These are phyloP conservation scores for Thielaviopsis euricoi DNA, from an alignment of 2,329 filamentous ascomycete genomes.

Conservation along the genomic window DNA sequence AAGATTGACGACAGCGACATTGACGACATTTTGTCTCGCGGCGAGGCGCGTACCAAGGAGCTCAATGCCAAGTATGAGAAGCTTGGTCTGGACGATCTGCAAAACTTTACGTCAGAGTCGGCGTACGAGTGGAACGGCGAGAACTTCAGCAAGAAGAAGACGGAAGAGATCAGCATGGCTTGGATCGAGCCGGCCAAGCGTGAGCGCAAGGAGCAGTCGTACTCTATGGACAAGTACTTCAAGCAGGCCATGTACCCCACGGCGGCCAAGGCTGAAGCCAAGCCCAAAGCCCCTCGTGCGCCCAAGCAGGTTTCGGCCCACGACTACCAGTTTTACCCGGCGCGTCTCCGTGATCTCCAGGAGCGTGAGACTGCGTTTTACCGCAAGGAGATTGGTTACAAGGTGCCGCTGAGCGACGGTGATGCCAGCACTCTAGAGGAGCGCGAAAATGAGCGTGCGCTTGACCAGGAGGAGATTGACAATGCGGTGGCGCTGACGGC, in stretches of 20 bases:
- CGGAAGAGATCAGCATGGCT: slow-evolving; percentile 65
- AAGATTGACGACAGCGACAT: slow-evolving; percentile 78
- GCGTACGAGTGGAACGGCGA: slow-evolving; percentile 99
- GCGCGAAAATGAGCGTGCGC: slow-evolving; percentile 70
- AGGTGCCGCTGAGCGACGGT: slow-evolving; percentile 76
- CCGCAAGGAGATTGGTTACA: slow-evolving; percentile 91
- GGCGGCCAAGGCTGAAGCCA: slow-evolving; percentile 64
- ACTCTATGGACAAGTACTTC: slow-evolving; percentile 98
- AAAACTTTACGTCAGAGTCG: slow-evolving; percentile 94
- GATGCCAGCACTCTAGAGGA: slow-evolving; percentile 75
- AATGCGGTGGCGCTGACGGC: slow-evolving; percentile 77
- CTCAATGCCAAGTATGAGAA: slow-evolving; percentile 93
- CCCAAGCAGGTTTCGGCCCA: slow-evolving; percentile 85
- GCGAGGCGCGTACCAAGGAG: slow-evolving; percentile 76
- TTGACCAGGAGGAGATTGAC: slow-evolving; percentile 86
- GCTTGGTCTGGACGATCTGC: slow-evolving; percentile 86
- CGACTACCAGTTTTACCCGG: slow-evolving; percentile 94
- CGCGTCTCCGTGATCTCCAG: slow-evolving; percentile 69
- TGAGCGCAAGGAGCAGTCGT: slow-evolving; percentile 93
- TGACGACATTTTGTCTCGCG: slow-evolving; percentile 69
- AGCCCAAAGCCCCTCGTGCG: slow-evolving; percentile 87
- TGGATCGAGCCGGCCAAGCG: slow-evolving; percentile 99
- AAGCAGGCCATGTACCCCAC: slow-evolving; percentile 65
- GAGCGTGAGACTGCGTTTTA: slow-evolving; percentile 94
- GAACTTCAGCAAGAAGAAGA: slow-evolving; percentile 82